phyloP scores from a whole-genome alignment of 2,329 filamentous ascomycete genomes.

The Aschersonia sp. region DNA sequence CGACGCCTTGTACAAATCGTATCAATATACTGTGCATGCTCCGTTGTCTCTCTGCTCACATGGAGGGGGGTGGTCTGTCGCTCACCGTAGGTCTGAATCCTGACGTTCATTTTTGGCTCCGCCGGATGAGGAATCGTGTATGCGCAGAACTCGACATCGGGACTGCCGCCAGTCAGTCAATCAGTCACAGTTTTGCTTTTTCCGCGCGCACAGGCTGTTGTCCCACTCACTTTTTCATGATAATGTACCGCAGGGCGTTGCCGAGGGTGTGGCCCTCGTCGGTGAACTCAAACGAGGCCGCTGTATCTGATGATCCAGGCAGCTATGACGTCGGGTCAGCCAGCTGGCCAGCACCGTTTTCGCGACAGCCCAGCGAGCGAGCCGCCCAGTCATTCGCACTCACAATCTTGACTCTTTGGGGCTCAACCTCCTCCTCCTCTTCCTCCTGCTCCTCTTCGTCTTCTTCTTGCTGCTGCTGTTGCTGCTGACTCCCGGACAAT shows the following conservation, averaged over 20 bases:
- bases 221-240: conserved; percentile 84
- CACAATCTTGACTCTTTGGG: conserved; percentile 50
- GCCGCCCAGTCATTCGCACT: conserved; percentile 6
- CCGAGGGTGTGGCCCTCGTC: conserved; percentile 92
- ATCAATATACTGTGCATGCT: conserved; percentile 1
- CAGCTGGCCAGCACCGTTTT: too few species aligned
- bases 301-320: conserved; percentile 70
- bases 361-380: too few species aligned
- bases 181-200: neutral
- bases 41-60: too few species aligned
- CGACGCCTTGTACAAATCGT: conserved; percentile 42
- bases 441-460: conserved; percentile 28
- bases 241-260: conserved; percentile 84
- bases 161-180: conserved; percentile 35
- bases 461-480: conserved; percentile 8
- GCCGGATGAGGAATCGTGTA: conserved; percentile 97
- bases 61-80: neutral
- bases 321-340: conserved; percentile 36
- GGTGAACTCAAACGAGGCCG: conserved; percentile 88
- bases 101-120: conserved; percentile 89
- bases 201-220: too few species aligned
- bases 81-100: conserved; percentile 93
- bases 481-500: too few species aligned
- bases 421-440: conserved; percentile 31
- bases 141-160: conserved; percentile 93